Evolutionary conservation across 805 yeast species (phyloP).

Genomic region (Yarrowia sp.): DNA sequence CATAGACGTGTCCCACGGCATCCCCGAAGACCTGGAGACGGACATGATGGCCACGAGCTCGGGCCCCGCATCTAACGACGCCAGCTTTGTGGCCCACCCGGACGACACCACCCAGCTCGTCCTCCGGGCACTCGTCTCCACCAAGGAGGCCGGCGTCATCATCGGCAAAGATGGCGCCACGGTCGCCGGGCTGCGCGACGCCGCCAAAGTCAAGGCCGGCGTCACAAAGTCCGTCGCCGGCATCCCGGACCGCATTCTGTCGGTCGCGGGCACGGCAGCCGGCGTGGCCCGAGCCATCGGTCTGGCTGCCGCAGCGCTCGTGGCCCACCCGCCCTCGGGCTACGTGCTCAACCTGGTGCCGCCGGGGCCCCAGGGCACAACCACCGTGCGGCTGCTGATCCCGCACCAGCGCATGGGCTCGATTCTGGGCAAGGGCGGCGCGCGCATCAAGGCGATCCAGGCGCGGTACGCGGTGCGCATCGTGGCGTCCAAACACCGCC

Average conservation of each 20-base stretch:
- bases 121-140: constrained; percentile 69
- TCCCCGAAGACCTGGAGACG: no score
- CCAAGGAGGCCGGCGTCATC: constrained; percentile 88
- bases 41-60: no score
- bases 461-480: constrained; percentile 72
- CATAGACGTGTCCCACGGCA: no score
- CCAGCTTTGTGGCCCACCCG: no score
- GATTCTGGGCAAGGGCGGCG: constrained; percentile 83
- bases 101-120: constrained; percentile 21
- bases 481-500: constrained; percentile 84
- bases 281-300: constrained; percentile 73
- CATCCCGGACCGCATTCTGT: constrained; percentile 80
- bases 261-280: constrained; percentile 76
- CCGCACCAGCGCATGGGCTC: constrained; percentile 90
- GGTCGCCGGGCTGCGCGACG: constrained; percentile 75
- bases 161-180: constrained; percentile 85
- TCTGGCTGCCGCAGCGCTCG: constrained; percentile 69
- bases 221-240: constrained; percentile 82
- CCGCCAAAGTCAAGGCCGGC: constrained; percentile 83
- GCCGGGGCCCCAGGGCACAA: constrained; percentile 59
- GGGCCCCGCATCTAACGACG: no score
- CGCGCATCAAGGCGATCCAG: constrained; percentile 79
- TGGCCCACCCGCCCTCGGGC: constrained; percentile 60
- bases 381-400: constrained; percentile 70
- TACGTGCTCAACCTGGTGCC: constrained; percentile 58